phyloP scores from a whole-genome alignment of 1,284 basidiomycete species.

The Ganoderma leucocontextum region DNA sequence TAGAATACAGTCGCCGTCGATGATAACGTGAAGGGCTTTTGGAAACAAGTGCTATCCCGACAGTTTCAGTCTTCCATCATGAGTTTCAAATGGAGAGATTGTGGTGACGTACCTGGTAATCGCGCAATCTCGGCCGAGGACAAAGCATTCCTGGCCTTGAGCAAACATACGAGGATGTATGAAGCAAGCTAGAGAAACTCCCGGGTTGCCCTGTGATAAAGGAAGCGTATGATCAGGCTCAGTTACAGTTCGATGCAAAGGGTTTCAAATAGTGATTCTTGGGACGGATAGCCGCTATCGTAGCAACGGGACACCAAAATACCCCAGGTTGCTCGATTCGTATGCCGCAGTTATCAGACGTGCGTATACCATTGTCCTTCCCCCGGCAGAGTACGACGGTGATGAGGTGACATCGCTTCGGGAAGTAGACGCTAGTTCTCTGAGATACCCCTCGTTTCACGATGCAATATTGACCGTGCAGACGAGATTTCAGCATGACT shows the following conservation, averaged over 20 bases:
- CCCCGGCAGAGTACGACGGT: no score
- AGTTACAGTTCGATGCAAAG: not conserved
- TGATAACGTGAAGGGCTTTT: not conserved
- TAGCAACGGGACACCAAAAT: no score
- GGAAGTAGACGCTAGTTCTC: no score
- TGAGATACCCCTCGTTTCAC: no score
- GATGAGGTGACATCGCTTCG: no score
- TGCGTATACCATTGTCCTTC: no score
- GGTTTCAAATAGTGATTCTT: no score
- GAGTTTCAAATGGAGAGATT: not conserved
- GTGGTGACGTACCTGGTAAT: not conserved
- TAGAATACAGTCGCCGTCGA: not conserved
- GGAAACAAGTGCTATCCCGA: not conserved
- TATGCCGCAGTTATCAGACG: no score
- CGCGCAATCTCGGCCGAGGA: not conserved
- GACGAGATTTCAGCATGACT: no score
- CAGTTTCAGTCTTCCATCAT: not conserved
- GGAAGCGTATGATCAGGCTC: not conserved
- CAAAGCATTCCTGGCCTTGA: not conserved
- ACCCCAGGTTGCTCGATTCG: no score
- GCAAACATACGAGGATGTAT: not conserved
- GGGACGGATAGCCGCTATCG: no score
- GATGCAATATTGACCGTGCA: no score
- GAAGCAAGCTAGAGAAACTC: not conserved
- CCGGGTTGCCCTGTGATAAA: not conserved